Percentiles rank a stretch among this genome's conserved stretches.
Conservation (phyloP, 371 early-diverging fungal genomes). For the Racocetra persica region DNA sequence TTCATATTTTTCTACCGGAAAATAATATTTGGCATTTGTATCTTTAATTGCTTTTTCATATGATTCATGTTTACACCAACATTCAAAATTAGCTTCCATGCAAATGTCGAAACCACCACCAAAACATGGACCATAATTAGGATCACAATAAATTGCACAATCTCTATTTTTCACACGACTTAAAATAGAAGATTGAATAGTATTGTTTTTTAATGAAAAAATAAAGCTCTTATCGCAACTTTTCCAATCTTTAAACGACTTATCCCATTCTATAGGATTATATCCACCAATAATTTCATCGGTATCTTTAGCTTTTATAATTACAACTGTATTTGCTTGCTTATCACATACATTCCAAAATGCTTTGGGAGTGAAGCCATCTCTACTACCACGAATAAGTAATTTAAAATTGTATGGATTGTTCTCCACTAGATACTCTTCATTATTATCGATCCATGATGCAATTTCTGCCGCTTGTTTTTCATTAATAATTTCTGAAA, state of each 20-base stretch:
- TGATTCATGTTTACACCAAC: no score
- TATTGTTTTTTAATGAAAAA: background rate
- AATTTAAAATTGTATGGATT: background rate
- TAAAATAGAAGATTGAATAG: background rate
- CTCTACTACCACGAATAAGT: background rate
- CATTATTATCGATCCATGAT: slow-evolving; percentile 18
- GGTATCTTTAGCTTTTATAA: background rate
- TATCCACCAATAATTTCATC: background rate
- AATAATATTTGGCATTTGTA: no score
- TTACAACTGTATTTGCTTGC: background rate
- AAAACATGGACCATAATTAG: background rate
- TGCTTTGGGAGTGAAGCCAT: background rate
- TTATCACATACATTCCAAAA: background rate
- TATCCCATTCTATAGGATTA: background rate
- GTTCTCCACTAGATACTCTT: background rate
- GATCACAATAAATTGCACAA: background rate
- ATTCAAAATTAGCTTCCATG: no score
- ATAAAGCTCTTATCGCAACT: background rate
- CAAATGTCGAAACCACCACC: background rate
- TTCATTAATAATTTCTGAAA: slow-evolving; percentile 19
- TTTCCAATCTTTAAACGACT: background rate
- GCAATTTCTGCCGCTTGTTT: slow-evolving; percentile 28
- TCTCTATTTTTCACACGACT: background rate
- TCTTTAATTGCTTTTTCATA: no score
- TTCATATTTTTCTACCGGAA: no score